Conservation (phyloP, 108 stramenopile genomes). For the Nitzschia sp. region DNA sequence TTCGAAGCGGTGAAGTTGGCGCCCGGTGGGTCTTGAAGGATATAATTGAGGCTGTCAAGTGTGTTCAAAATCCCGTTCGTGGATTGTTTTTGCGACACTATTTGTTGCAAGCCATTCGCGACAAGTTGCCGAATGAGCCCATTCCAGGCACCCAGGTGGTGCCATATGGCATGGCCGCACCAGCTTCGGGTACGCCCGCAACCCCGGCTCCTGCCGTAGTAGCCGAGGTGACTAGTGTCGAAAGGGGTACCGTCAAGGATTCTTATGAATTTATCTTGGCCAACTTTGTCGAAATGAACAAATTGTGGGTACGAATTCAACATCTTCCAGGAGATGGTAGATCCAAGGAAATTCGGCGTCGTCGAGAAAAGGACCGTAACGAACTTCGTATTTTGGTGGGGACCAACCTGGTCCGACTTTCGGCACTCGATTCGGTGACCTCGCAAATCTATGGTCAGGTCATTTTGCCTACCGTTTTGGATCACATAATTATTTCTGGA, state of each 20-base stretch:
- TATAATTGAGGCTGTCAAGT: constrained; percentile 93
- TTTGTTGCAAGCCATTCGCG: constrained; percentile 84
- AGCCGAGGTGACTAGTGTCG: constrained; percentile 6
- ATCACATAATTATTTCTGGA: constrained; percentile 89
- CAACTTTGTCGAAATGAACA: constrained; percentile 97
- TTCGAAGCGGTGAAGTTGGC: constrained; percentile 74
- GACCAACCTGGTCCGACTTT: constrained; percentile 94
- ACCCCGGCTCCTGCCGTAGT: constrained; percentile 17
- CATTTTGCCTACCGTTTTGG: constrained; percentile 84
- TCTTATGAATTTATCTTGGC: constrained; percentile 92
- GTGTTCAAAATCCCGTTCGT: constrained; percentile 98
- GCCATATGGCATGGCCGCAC: not conserved
- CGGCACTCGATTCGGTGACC: constrained; percentile 91
- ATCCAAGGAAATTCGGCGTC: constrained; percentile 80
- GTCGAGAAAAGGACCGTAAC: constrained; percentile 95
- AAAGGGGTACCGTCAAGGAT: constrained; percentile 82
- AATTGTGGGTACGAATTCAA: constrained; percentile 99
- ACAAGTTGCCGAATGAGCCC: constrained; percentile 91
- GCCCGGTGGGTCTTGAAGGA: constrained; percentile 91
- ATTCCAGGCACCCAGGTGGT: constrained; percentile 25
- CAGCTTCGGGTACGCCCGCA: constrained; percentile 3
- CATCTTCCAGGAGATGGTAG: constrained; percentile 79
- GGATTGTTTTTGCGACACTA: constrained; percentile 98
- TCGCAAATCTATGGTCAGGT: constrained; percentile 78
- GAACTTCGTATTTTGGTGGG: constrained; percentile 96